A percentile compares a stretch with the other conserved stretches of the same genome.
Conservation (phyloP, 306 rosid genomes). For the Malus domestica region ASM211411v1 NC_041805.1:18182501-18183000, state of each 20-base stretch:
- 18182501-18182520: no score
- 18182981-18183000: neutral
- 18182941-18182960: constrained; percentile 94
- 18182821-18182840: constrained; percentile 5
- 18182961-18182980: constrained; percentile 54
- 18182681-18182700: neutral
- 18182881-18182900: constrained; percentile 65
- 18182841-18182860: constrained; percentile 14
- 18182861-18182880: constrained; percentile 1
- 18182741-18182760: neutral
- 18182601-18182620: neutral
- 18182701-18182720: neutral
- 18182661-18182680: neutral
- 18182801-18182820: neutral
- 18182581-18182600: neutral
- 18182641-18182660: neutral
- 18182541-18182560: neutral
- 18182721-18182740: neutral
- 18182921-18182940: constrained; percentile 82
- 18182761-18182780: neutral
- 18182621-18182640: neutral
- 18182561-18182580: neutral
- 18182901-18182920: constrained; percentile 82
- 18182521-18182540: no score
- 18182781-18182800: neutral